A percentile compares a stretch with the other conserved stretches of the same genome.
Conservation (phyloP, 164 flowering plant genomes). For the Aristolochia fimbriata region DNA sequence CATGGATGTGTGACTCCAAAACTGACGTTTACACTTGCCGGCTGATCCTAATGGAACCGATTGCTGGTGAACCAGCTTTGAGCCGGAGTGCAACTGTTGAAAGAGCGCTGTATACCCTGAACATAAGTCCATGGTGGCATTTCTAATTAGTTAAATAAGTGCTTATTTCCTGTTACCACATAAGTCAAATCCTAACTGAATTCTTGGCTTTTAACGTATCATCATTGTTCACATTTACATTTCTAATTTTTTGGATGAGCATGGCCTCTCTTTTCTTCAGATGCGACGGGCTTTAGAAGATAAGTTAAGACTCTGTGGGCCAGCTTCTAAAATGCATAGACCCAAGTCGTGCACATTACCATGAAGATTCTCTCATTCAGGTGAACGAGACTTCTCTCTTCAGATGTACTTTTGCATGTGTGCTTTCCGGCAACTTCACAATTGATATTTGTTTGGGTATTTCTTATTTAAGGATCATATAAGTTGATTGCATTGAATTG, state of each 20-base stretch:
- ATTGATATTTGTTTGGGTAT: no score
- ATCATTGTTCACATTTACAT: neutral
- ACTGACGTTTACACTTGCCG: constrained; percentile 27
- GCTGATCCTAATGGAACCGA: constrained; percentile 26
- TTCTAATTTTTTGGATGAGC: neutral
- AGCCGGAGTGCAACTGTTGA: constrained; percentile 11
- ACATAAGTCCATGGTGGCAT: constrained; percentile 20
- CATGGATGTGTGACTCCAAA: constrained; percentile 28
- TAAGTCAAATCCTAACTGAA: neutral
- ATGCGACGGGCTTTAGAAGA: constrained; percentile 19
- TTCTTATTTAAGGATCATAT: no score
- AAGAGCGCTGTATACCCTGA: constrained; percentile 11
- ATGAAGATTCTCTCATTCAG: constrained; percentile 25
- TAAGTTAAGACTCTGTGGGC: constrained; percentile 1
- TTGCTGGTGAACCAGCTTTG: constrained; percentile 26
- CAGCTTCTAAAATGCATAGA: constrained; percentile 12
- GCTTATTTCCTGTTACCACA: neutral
- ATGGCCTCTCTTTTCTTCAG: constrained; percentile 6
- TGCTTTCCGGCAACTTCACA: neutral
- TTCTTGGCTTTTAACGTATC: neutral
- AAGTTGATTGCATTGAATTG: neutral
- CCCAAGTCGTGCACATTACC: constrained; percentile 20
- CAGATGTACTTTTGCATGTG: neutral
- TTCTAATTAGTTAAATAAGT: constrained; percentile 9
- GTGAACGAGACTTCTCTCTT: constrained; percentile 8